These are phyloP conservation scores for Patellifolia procumbens DNA, from an alignment of 179 eudicot genomes.

Conservation along the genomic window DNA sequence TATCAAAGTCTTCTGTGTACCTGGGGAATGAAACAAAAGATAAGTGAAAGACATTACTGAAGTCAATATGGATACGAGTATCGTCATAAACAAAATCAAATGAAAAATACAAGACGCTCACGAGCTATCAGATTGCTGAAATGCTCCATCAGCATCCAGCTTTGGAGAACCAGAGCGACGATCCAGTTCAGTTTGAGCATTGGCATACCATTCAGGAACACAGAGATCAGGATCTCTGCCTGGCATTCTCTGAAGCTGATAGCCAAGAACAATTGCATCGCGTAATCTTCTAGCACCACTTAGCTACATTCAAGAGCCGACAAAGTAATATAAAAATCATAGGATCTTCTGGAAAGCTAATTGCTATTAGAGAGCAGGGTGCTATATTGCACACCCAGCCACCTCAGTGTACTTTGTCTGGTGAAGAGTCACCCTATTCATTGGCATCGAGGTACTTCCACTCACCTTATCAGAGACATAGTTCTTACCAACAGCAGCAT, in stretches of 20 bases:
- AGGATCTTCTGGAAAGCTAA: not conserved
- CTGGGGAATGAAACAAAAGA: slow-evolving; percentile 29
- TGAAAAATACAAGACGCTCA: slow-evolving; percentile 37
- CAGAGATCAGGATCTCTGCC: slow-evolving; percentile 77
- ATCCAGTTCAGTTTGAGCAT: slow-evolving; percentile 86
- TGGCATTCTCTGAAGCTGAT: slow-evolving; percentile 86
- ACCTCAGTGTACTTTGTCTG: not conserved
- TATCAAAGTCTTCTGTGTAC: slow-evolving; percentile 64
- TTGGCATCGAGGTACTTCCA: slow-evolving; percentile 16
- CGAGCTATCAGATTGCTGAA: slow-evolving; percentile 40
- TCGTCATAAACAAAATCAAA: slow-evolving; percentile 10
- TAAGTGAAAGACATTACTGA: slow-evolving; percentile 2
- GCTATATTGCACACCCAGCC: not conserved
- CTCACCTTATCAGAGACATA: slow-evolving; percentile 78
- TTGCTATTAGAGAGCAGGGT: not conserved
- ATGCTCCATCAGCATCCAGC: slow-evolving; percentile 36
- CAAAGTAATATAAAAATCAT: slow-evolving; percentile 12
- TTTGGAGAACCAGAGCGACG: slow-evolving; percentile 82
- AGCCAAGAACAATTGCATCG: slow-evolving; percentile 97
- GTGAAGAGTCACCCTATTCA: slow-evolving; percentile 6
- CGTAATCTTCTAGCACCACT: slow-evolving; percentile 98
- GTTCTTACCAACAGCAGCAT: slow-evolving; percentile 84
- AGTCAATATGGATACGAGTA: not conserved
- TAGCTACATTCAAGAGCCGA: slow-evolving; percentile 41
- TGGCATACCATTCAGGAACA: slow-evolving; percentile 94